Conservation (phyloP, 2,329 filamentous ascomycete species). For the Zopfia rhizophila region DNA sequence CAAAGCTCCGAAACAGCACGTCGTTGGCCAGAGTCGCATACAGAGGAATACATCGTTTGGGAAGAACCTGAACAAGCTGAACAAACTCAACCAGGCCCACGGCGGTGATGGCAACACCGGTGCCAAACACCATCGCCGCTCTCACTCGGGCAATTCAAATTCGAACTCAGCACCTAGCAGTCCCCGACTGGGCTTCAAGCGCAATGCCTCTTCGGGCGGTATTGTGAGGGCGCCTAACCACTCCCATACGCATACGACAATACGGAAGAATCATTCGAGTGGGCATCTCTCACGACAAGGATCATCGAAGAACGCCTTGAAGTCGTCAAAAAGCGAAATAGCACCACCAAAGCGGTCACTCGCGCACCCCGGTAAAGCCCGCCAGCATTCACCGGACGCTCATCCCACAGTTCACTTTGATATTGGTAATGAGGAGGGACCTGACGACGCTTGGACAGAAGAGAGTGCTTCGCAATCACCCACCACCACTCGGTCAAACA, state of each 20-base stretch:
- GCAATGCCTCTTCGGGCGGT: slow-evolving; percentile 54
- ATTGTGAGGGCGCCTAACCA: slow-evolving; percentile 47
- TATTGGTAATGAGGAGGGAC: slow-evolving; percentile 42
- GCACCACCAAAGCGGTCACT: slow-evolving; percentile 42
- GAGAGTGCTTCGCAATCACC: slow-evolving; percentile 55
- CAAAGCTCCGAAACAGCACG: slow-evolving; percentile 52
- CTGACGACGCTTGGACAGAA: slow-evolving; percentile 54
- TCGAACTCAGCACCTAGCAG: slow-evolving; percentile 48
- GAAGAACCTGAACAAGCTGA: slow-evolving; percentile 56
- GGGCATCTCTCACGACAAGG: slow-evolving; percentile 56
- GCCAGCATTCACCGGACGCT: slow-evolving; percentile 45
- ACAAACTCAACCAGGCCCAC: slow-evolving; percentile 44
- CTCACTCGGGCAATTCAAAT: slow-evolving; percentile 45
- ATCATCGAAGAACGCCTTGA: slow-evolving; percentile 52
- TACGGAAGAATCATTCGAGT: slow-evolving; percentile 58
- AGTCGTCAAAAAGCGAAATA: slow-evolving; percentile 46
- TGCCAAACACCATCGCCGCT: slow-evolving; percentile 49
- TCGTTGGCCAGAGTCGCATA: slow-evolving; percentile 52
- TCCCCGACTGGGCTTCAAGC: slow-evolving; percentile 54
- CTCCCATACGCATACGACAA: slow-evolving; percentile 43
- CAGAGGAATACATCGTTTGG: slow-evolving; percentile 52
- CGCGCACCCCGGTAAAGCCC: slow-evolving; percentile 41
- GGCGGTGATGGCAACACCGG: slow-evolving; percentile 36
- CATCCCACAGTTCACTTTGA: slow-evolving; percentile 56
- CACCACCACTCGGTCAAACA: slow-evolving; percentile 53